These are phyloP conservation scores for Fusarium pseudograminearum DNA, from an alignment of 2,329 filamentous ascomycete genomes.

Conservation along the genomic window DNA sequence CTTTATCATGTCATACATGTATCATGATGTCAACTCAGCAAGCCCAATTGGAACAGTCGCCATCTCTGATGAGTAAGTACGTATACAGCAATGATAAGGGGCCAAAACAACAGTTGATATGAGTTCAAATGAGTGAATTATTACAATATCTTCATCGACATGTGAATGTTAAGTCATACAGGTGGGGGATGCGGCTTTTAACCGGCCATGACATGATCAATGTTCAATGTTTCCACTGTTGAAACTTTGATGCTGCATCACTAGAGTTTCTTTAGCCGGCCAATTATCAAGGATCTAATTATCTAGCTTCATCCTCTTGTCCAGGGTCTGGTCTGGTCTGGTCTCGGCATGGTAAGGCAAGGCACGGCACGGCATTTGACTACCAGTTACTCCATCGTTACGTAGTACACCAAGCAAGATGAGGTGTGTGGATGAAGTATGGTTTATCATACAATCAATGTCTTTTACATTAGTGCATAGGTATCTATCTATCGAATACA, in stretches of 20 bases:
- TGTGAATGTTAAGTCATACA: conserved; percentile 2
- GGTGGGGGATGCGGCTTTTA: conserved; percentile 40
- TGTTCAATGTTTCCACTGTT: conserved; percentile 3
- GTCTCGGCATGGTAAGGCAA: conserved; percentile 15
- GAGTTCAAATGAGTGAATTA: background rate
- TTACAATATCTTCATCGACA: background rate
- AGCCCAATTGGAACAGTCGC: background rate
- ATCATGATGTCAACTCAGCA: conserved; percentile 19
- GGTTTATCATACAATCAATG: background rate
- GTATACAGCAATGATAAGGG: fast-evolving
- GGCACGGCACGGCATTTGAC: conserved; percentile 15
- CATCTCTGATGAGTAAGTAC: background rate
- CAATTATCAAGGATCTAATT: conserved; percentile 28
- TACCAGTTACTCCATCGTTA: background rate
- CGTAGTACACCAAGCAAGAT: background rate
- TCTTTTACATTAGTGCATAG: conserved; percentile 9
- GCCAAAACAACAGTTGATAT: background rate
- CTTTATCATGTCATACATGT: conserved; percentile 23
- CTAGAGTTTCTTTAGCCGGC: background rate
- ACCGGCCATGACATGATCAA: conserved; percentile 27
- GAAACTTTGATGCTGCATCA: conserved; percentile 15
- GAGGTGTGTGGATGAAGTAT: background rate
- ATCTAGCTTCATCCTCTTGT: conserved; percentile 12
- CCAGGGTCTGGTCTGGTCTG: background rate
- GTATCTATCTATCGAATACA: conserved; percentile 24